Evolutionary conservation across 139 green algal species (phyloP).

Genomic region (Marvania coccoides): DNA sequence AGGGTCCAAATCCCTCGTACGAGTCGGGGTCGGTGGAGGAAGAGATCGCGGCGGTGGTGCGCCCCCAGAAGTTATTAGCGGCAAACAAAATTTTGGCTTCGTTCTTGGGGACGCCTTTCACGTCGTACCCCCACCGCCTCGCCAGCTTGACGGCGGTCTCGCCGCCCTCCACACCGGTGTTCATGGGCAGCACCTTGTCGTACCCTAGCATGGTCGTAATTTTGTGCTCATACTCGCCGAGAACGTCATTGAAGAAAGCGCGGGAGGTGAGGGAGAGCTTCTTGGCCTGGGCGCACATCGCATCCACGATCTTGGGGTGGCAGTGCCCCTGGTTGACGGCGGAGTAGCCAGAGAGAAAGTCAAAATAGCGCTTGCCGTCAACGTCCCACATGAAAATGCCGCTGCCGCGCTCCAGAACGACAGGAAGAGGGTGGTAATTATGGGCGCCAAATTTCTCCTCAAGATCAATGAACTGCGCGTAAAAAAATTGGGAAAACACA

Average conservation of each 20-base stretch:
- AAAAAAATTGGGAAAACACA: neutral
- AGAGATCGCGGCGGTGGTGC: constrained; percentile 87
- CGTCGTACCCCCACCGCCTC: constrained; percentile 76
- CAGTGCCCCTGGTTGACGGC: constrained; percentile 96
- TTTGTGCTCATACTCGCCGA: constrained; percentile 91
- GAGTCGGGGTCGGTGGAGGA: constrained; percentile 73
- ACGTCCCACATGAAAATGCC: constrained; percentile 79
- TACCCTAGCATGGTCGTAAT: constrained; percentile 88
- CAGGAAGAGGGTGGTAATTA: constrained; percentile 87
- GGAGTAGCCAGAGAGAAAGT: constrained; percentile 86
- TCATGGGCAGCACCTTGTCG: constrained; percentile 95
- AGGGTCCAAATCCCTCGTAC: constrained; percentile 74
- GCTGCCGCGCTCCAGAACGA: constrained; percentile 68
- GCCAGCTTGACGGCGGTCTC: constrained; percentile 97
- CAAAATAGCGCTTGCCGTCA: constrained; percentile 76
- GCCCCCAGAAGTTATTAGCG: constrained; percentile 93
- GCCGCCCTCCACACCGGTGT: constrained; percentile 95
- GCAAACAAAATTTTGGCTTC: constrained; percentile 90
- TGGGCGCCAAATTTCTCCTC: constrained; percentile 81
- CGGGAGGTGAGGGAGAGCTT: constrained; percentile 84
- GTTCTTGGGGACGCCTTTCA: constrained; percentile 87
- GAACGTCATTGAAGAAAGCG: constrained; percentile 94
- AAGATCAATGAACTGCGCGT: constrained; percentile 62
- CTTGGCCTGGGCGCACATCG: constrained; percentile 76
- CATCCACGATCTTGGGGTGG: constrained; percentile 92